Evolutionary conservation across 192 early-diverging fungal species (phyloP).

Genomic region (Phlyctochytrium planicorne): DNA sequence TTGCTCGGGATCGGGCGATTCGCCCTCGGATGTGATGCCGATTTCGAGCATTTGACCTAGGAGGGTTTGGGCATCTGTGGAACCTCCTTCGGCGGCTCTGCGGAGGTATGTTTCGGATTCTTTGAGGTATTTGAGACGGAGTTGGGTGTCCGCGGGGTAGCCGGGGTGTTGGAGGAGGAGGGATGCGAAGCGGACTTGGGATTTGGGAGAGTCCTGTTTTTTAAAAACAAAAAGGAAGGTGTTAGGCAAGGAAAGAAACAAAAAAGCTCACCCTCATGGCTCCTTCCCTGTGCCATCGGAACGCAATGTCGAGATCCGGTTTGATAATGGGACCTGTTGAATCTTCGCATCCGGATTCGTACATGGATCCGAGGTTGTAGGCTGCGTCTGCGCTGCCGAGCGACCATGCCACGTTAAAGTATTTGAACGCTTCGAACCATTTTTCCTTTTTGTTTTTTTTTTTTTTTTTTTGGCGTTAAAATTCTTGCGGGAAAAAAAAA

Average conservation of each 20-base stretch:
- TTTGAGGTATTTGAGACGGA: slow-evolving; percentile 3
- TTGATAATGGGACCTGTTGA: slow-evolving; percentile 32
- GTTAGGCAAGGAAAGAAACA: neutral
- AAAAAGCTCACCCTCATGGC: slow-evolving; percentile 36
- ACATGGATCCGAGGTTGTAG: slow-evolving; percentile 49
- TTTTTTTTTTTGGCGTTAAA: slow-evolving; percentile 2
- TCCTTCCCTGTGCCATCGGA: slow-evolving; percentile 45
- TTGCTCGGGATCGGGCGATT: slow-evolving; percentile 11
- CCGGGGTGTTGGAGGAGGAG: slow-evolving; percentile 12
- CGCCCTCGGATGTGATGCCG: slow-evolving; percentile 30
- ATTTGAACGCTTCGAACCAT: slow-evolving; percentile 38
- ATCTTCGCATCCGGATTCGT: slow-evolving; percentile 50
- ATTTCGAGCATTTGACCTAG: slow-evolving; percentile 46
- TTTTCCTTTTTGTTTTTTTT: slow-evolving; percentile 23
- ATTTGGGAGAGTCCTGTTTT: slow-evolving; percentile 38
- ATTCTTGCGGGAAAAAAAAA: neutral
- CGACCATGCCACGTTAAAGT: slow-evolving; percentile 45
- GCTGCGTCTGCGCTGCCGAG: slow-evolving; percentile 48
- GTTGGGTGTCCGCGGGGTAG: neutral
- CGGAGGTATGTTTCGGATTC: slow-evolving; percentile 24
- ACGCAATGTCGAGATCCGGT: slow-evolving; percentile 40
- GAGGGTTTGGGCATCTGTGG: slow-evolving; percentile 46
- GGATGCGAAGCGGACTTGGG: slow-evolving; percentile 36
- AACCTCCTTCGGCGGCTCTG: slow-evolving; percentile 32
- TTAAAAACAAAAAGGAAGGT: neutral